Evolutionary conservation across 495 filamentous ascomycete genomes (phyloP).

Genomic region (Podospora pseudopauciseta): DNA sequence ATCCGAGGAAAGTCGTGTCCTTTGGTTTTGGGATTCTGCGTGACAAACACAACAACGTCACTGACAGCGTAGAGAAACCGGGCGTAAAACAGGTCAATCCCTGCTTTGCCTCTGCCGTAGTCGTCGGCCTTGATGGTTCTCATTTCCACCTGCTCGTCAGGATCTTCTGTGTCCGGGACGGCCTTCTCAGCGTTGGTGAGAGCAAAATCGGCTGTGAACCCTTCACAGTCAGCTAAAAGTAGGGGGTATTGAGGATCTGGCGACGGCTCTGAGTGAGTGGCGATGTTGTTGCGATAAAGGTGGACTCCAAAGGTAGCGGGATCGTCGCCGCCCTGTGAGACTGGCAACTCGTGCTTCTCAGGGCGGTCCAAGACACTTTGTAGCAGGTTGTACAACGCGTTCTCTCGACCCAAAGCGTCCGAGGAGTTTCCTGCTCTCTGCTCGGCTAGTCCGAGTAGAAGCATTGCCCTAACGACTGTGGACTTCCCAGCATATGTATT

Average conservation of each 20-base stretch:
- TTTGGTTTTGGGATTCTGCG: slow-evolving; percentile 6
- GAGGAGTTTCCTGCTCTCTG: neutral
- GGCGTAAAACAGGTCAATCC: slow-evolving; percentile 11
- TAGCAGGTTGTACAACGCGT: neutral
- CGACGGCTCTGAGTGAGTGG: neutral
- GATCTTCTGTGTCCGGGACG: neutral
- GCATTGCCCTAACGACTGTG: slow-evolving; percentile 8
- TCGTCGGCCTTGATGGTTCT: slow-evolving; percentile 3
- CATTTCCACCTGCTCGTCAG: neutral
- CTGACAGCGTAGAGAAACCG: slow-evolving; percentile 10
- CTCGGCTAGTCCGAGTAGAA: slow-evolving; percentile 5
- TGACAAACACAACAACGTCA: slow-evolving; percentile 11
- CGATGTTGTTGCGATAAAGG: neutral
- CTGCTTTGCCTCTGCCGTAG: slow-evolving; percentile 4
- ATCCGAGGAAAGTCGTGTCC: slow-evolving; percentile 10
- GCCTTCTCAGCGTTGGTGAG: neutral
- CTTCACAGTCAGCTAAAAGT: slow-evolving; percentile 11
- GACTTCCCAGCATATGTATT: slow-evolving; percentile 13
- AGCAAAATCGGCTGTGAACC: slow-evolving; percentile 4
- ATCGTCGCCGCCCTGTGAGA: neutral
- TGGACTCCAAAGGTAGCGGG: neutral
- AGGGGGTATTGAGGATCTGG: slow-evolving; percentile 6
- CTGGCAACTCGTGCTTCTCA: neutral
- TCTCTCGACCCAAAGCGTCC: neutral
- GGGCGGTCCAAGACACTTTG: neutral